Conservation (phyloP, 176 grass and related monocot species). For the Triticum monococcum region DNA sequence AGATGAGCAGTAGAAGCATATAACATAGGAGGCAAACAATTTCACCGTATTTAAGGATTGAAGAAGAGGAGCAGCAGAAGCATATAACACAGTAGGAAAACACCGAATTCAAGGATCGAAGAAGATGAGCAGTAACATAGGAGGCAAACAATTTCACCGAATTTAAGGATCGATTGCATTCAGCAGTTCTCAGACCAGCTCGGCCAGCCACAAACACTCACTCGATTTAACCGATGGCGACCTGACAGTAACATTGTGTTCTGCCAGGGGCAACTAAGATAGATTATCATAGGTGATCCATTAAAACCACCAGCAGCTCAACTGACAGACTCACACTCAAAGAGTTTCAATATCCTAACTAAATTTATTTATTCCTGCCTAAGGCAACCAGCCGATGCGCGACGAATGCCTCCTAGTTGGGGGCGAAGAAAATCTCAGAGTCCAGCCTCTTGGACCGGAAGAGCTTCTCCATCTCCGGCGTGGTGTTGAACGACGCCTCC, state of each 20-base stretch:
- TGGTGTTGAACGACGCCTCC: conserved; percentile 57
- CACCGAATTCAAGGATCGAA: too few relatives aligned
- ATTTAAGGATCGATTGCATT: not conserved
- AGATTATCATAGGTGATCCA: not conserved
- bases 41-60: too few relatives aligned
- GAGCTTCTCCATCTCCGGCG: conserved; percentile 71
- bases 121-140: too few relatives aligned
- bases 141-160: not conserved
- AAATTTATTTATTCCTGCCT: not conserved
- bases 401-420: conserved; percentile 17
- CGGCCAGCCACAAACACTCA: not conserved
- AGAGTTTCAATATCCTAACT: not conserved
- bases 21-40: too few relatives aligned
- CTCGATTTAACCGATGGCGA: not conserved
- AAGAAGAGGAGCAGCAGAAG: too few relatives aligned
- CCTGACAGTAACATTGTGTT: not conserved
- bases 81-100: too few relatives aligned
- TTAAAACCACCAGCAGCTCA: not conserved
- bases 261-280: not conserved
- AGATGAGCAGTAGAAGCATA: too few relatives aligned
- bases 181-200: not conserved
- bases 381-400: not conserved
- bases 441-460: conserved; percentile 78
- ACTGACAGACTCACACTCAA: not conserved
- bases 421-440: conserved; percentile 90